Evolutionary conservation across 805 yeast genomes (phyloP), one percentile per base, ranked within the genome.

Genomic region (Metschnikowia matae): DNA sequence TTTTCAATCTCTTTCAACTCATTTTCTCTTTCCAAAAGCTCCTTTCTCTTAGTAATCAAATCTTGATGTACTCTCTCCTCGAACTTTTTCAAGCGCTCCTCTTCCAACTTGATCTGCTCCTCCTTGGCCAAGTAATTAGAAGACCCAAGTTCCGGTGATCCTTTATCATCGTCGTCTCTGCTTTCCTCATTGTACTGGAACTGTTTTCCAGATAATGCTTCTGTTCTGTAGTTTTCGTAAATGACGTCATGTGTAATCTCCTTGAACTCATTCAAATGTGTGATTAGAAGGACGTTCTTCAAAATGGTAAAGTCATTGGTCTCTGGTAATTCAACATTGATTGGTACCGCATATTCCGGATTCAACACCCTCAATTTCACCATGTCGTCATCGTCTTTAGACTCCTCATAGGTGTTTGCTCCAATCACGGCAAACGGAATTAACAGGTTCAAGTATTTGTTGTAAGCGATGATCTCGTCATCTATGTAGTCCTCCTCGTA

Each of bases 31-130:
- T 84, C 87, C 64, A 87, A 77, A 54, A 90, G 79, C 68, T 90
- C 97, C 62, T 84, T 83, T 59, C 94, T 79, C 74, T 90, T 88
- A 65, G 78, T 77, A 63, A 86, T 74, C 65, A 90, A 76, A 67
- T 89, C 96, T 63, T 85, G 87, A 70, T 90, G 96, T 23, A 90
- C 95, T 60, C 94, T 78, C 68, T 85, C 89, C 70, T 90, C 97
- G 65, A 87, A 88, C 40, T 88, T 87, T 62, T 79, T 84, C 63
- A 90, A 77, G 70, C 95, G 81, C 69, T 88, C 96, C 70, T 90
- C 97, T 69, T 90, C 97, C 48, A 85, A 73, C 61, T 87, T 83
- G 61, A 89, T 87, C 70, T 89, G 95, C 69, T 89, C 96, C 67
- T 90, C 97, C 68, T 92, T 87, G 37, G 82, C 81, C 52, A 68